Evolutionary conservation across 306 rosid genomes (phyloP), one percentile per base, ranked within the genome.

Genomic region (Castanea mollissima): DNA sequence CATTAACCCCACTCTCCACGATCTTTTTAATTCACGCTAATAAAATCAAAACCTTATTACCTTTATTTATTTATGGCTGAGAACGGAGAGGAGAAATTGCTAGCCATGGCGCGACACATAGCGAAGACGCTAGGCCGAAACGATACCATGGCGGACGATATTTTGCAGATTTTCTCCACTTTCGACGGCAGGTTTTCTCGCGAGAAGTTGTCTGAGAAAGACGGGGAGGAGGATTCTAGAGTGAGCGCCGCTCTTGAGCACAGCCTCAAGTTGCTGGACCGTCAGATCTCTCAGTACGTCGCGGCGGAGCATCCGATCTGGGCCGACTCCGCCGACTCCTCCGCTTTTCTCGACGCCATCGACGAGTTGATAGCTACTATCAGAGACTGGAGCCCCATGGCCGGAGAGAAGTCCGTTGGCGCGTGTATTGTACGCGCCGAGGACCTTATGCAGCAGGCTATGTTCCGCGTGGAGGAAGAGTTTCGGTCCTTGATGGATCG

Each of bases 41-140:
- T 41, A 41, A 41, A 41, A 41, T 41, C 46, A 41, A 41, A 41
- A 41, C 46, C 46, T 41, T 44, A 75, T 75, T 69, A 5, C 21
- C 31, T 38, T 1, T 49, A 4, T 12, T 5, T 63, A 51, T 80
- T 8, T 32, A 95, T 95, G 98, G 93, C 91, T 21, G 98, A 93
- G 78, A 95, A 90, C 83, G 99, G 99, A 5, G 99, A 95, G 82
- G 98, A 93, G 90, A 95, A 95, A 71, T 76, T 90, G 70, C 73
- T 95, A 13, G 98, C 98, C 29, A 83, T 95, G 77, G 99, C 96
- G 78, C 91, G 99, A 55, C 99, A 95, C 92, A 91, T 95, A 74
- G 99, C 99, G 18, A 95, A 91, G 75, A 93, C 99, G 6, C 86
- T 95, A 25, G 99, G 97, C 32, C 87, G 81, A 65, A 89, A 95